These are phyloP conservation scores for Solanum pimpinellifolium DNA, from an alignment of 257 asterid genomes.

Conservation along the genomic window DNA sequence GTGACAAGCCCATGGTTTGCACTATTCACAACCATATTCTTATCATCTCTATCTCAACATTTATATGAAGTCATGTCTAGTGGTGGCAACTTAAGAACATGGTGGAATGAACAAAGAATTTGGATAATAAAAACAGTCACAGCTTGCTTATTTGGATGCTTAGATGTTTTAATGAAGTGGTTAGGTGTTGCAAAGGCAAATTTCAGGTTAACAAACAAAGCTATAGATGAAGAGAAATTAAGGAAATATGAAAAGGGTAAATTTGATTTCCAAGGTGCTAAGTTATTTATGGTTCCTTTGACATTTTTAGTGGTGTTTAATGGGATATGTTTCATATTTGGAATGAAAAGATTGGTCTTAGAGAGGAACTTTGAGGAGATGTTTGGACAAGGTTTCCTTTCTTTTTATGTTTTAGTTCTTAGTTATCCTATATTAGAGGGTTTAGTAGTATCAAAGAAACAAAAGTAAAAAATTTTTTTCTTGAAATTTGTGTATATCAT, in stretches of 20 bases:
- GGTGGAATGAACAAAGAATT: constrained; percentile 52
- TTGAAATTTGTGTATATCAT: neutral
- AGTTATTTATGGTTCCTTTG: constrained; percentile 58
- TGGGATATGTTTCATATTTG: constrained; percentile 40
- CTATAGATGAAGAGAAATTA: constrained; percentile 42
- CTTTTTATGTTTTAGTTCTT: constrained; percentile 39
- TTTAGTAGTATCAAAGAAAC: constrained; percentile 32
- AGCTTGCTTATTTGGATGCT: constrained; percentile 49
- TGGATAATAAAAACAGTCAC: constrained; percentile 46
- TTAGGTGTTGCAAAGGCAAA: constrained; percentile 36
- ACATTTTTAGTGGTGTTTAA: constrained; percentile 52
- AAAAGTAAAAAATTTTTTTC: constrained; percentile 12
- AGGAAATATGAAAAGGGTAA: constrained; percentile 46
- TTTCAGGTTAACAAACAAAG: constrained; percentile 55
- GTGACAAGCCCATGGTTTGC: constrained; percentile 42
- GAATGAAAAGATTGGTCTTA: constrained; percentile 31
- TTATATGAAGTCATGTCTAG: constrained; percentile 35
- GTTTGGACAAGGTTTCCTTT: constrained; percentile 58
- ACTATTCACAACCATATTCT: constrained; percentile 24
- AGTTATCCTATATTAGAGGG: constrained; percentile 65
- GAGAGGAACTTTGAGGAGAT: constrained; percentile 34
- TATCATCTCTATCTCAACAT: constrained; percentile 33
- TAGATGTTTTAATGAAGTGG: constrained; percentile 26
- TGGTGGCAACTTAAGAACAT: constrained; percentile 31
- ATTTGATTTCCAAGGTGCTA: constrained; percentile 59